Base-by-base conservation (phyloP, 352 stramenopile genomes). In the Globisporangium acanthophoron region DNA sequence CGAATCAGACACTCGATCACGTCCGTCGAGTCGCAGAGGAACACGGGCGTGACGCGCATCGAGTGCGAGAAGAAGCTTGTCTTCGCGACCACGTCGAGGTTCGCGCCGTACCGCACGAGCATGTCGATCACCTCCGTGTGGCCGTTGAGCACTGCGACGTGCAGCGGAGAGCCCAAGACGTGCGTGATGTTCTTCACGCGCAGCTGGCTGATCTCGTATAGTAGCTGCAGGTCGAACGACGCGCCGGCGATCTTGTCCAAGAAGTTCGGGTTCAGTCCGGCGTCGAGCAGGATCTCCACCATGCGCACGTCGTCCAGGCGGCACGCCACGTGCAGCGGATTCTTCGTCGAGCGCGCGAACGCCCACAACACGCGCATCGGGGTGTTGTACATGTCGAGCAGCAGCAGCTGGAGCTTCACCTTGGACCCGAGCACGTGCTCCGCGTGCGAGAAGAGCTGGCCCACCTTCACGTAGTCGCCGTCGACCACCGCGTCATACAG, bases 161-260 rank as follows among this genome's bases (percentile, higher is more conserved):
- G 84, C 27, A 93, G 68, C 8, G 84, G 84, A 6, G 81, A 54
- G 33, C 80, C 78, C 18, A 93, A 51, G 21, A 88, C 73, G 52
- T 89, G 81, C 9, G 74, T 78, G 53, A 91, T 71, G 55, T 86
- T 89, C 46, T 69, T 73, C 16, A 85, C 69, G 18, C 84, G 79
- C 11, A 87, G 61, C 46, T 86, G 77, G 58, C 71, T 85, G 43
- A 87, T 50, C n/a, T 90, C 75, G 61, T 88, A 90, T 8, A 90
- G 46, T 20, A 87, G 49, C 46, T 85, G 75, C 18, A 90, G 54
- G 51, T 78, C 78, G 47, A 87, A 74, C 3, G 69, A 73, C 33
- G 71, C 73, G 6, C 84, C 80, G 3, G 77, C 70, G 48, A 88
- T 88, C 69, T 92, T 91, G 66, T 94, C 84, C 27, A 92, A 66